Evolutionary conservation across 805 yeast species (phyloP), one percentile per base, ranked within the genome.

Genomic region (Candida sanyiensis): DNA sequence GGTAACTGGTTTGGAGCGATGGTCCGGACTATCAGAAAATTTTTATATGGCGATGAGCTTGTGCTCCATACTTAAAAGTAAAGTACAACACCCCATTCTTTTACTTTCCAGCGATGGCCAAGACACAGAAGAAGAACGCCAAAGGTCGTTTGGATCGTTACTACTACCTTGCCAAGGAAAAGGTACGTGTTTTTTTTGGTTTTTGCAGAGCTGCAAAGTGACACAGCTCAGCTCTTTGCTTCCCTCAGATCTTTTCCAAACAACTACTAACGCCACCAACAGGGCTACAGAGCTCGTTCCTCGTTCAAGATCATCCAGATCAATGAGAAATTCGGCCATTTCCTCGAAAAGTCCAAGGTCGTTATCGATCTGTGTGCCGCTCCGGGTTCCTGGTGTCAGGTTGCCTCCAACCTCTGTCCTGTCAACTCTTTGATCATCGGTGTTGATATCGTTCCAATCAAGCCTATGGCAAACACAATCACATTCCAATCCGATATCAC

Each of bases 371-470:
- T 93, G 52, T 93, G 98, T 80, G 97, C 97, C 38, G 98, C 98
- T 9, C 97, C 97, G 29, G 98, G 98, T 41, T 87, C 97, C 4
- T 93, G 98, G 98, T 93, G 98, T 73, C 98, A 93, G 67, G 97
- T 93, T 31, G 98, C 98, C 1, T 79, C 95, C 1, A 84, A 88
- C 45, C 63, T 87, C 38, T 88, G 97, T 65, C 97, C 98, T 2
- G 70, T 88, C 1, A 87, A 88, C 62, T 86, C 97, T 1, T 72
- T 93, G 50, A 93, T 93, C 55, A 87, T 93, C 39, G 98, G 98
- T 63, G 98, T 93, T n/a, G 98, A 93, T 74, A 82, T 93, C 54
- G 97, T 89, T 24, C 97, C 97, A 13, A 93, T 93, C 69, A 90
- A 87, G 58, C 82, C 96, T n/a, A 72, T 93, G 58, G 97, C 97